Evolutionary conservation across 129 eudicot genomes (phyloP).

Genomic region (Tanacetum coccineum): DNA sequence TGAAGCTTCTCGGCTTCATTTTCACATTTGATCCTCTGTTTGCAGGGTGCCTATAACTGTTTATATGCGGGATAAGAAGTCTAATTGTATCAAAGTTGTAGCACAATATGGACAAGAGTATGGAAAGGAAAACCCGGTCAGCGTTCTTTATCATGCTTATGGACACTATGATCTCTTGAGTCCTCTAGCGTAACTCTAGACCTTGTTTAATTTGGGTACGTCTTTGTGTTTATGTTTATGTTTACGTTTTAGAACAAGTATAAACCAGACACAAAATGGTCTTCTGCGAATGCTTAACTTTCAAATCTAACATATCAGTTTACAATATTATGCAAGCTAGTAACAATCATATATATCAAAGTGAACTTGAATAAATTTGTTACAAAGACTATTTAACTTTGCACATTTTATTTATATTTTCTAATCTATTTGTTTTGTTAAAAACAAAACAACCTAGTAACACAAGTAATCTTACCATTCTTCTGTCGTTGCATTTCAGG

Average conservation of each 20-base stretch:
- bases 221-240: too few species aligned
- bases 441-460: too few species aligned
- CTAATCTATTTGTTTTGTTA: too few species aligned
- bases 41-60: conserved; percentile 76
- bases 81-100: conserved; percentile 43
- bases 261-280: neutral
- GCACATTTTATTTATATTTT: too few species aligned
- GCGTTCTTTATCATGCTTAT: conserved; percentile 72
- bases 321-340: too few species aligned
- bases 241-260: too few species aligned
- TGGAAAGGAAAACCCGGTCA: conserved; percentile 60
- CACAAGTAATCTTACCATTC: neutral
- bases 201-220: too few species aligned
- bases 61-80: conserved; percentile 61
- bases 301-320: too few species aligned
- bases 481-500: neutral
- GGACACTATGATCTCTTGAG: conserved; percentile 84
- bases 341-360: too few species aligned
- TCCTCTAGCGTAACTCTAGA: conserved; percentile 4
- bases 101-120: conserved; percentile 87
- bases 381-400: too few species aligned
- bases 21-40: neutral
- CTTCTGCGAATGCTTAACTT: too few species aligned
- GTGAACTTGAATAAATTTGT: too few species aligned
- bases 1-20: conserved; percentile 4